These are phyloP conservation scores for Pichia sp. DNA, from an alignment of 1,139 yeast species.

Conservation along the genomic window DNA sequence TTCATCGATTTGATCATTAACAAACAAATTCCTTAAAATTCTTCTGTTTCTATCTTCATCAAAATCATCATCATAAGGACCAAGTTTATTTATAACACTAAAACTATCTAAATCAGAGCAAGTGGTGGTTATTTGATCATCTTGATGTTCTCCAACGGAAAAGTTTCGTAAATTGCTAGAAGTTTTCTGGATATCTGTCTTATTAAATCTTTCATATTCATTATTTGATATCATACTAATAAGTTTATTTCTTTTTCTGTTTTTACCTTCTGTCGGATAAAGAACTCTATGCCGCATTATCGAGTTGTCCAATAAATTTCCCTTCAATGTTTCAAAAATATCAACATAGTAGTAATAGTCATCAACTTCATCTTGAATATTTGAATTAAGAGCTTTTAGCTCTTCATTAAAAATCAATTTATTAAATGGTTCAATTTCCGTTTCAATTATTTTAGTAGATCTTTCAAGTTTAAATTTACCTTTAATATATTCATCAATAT, in stretches of 20 bases:
- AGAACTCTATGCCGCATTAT: conserved; percentile 37
- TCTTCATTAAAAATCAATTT: conserved; percentile 45
- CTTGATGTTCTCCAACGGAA: background rate
- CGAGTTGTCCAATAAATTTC: conserved; percentile 28
- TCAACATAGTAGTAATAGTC: conserved; percentile 46
- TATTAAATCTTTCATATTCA: conserved; percentile 5
- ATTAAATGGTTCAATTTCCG: conserved; percentile 44
- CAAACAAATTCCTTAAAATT: conserved; percentile 58
- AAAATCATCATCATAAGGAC: conserved; percentile 38
- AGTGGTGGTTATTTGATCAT: background rate
- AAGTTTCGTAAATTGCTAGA: background rate
- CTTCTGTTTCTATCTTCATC: conserved; percentile 69
- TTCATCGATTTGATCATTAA: conserved; percentile 64
- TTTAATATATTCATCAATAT: conserved; percentile 1
- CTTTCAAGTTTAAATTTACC: conserved; percentile 2
- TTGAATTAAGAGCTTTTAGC: conserved; percentile 42
- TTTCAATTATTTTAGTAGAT: conserved; percentile 31
- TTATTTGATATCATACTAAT: conserved; percentile 23
- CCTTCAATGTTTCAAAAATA: conserved; percentile 41
- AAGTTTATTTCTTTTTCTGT: conserved; percentile 56
- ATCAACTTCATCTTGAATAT: conserved; percentile 59
- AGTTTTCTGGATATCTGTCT: background rate
- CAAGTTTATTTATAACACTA: conserved; percentile 25
- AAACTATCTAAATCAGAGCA: conserved; percentile 3
- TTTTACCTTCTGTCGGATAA: conserved; percentile 62